A percentile compares a stretch with the other conserved stretches of the same genome.
phyloP scores from a whole-genome alignment of 1,284 basidiomycete genomes.

The Kwoniella shivajii region DNA sequence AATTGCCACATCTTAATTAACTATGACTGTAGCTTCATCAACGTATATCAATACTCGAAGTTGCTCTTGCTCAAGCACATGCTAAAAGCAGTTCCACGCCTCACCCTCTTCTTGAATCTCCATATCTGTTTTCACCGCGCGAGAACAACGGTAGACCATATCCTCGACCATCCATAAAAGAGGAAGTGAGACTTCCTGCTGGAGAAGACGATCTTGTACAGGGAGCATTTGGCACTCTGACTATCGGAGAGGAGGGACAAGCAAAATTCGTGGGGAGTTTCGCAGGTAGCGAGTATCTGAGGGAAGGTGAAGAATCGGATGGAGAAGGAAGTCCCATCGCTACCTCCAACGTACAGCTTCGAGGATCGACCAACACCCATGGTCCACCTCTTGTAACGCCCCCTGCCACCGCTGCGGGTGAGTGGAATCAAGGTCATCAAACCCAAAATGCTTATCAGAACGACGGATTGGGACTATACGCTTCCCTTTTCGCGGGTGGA shows the following conservation, averaged over 20 bases:
- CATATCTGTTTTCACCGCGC: conserved; percentile 39
- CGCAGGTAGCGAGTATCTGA: conserved; percentile 47
- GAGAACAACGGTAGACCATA: conserved; percentile 16
- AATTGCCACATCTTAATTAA: not conserved
- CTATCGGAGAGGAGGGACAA: conserved; percentile 44
- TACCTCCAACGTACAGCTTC: not conserved
- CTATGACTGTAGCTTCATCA: conserved; percentile 34
- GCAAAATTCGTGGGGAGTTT: conserved; percentile 49
- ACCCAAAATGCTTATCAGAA: not conserved
- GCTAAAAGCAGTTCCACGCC: conserved; percentile 28
- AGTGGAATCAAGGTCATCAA: conserved; percentile 2
- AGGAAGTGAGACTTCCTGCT: conserved; percentile 5
- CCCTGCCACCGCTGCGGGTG: conserved; percentile 13
- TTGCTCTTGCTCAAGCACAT: conserved; percentile 44
- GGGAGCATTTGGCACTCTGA: conserved; percentile 48
- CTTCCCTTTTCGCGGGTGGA: conserved; percentile 19
- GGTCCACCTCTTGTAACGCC: conserved; percentile 19
- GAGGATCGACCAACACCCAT: not conserved
- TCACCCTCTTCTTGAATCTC: conserved; percentile 39
- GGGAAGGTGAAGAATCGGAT: conserved; percentile 20
- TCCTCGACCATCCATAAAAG: conserved; percentile 2
- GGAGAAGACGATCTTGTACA: conserved; percentile 36
- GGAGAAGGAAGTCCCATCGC: conserved; percentile 4
- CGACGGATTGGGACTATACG: conserved; percentile 15
- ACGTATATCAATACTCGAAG: conserved; percentile 46